Evolutionary conservation across 2,329 filamentous ascomycete genomes (phyloP), one percentile per base, ranked within the genome.

Genomic region (Scopulariopsis brevicaulis): DNA sequence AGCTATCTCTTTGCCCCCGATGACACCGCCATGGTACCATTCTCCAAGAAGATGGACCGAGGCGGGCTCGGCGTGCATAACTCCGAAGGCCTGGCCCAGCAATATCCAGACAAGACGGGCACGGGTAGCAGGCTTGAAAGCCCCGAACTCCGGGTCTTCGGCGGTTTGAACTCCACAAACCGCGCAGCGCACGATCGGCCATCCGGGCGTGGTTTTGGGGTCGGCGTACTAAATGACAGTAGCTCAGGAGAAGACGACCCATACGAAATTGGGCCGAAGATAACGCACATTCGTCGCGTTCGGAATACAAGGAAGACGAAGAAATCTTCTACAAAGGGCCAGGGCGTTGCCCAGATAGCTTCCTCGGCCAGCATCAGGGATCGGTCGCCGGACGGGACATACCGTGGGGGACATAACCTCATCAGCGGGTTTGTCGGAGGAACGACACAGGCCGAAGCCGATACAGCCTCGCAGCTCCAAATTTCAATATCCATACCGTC

Each of bases 171-270:
- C n/a, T 10, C 43, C 7, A 48, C n/a, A 10, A 53, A 35, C 11
- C 32, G 34, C 22, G 1, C n/a, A 14, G 18, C 8, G 8, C 50
- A 52, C 14, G 28, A 55, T 50, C n/a, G 25, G 3, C 12, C 24
- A 25, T 48, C 52, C 10, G 15, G 14, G 4, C 28, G 12, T 2
- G 90, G 88, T 0, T 90, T 97, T 62, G 93, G 93, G 0, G 86
- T 96, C 15, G 93, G 93, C 0, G 78, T 96, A 1, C 73, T 97
- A 53, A 96, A 97, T 65, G 93, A 96, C 63, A 94, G 86, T 22
- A 92, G 91, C 12, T 96, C 93, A 4, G 94, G 97, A 63, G 92
- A 96, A 53, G 94, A 97, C 65, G 92, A 96, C 65, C 89, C 90
- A 0, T 97, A 96, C 67, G 89, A 93, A 59, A 86, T 97, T 57